Evolutionary conservation across 164 flowering plant species (phyloP).

Genomic region (Dillenia suffruticosa): DNA sequence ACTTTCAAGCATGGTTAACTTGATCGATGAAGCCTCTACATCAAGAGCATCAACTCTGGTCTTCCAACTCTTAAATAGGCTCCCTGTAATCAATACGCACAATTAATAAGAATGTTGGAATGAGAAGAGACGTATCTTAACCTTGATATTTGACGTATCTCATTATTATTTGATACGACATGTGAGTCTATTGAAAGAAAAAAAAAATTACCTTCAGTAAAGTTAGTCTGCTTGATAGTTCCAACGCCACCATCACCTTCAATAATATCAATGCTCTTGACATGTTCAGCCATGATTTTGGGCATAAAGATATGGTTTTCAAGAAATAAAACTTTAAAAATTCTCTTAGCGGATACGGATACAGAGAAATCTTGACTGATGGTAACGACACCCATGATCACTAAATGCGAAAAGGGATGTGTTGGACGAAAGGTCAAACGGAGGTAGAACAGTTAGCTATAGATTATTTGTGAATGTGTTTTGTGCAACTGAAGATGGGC

Average conservation of each 20-base stretch:
- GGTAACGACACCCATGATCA: conserved; percentile 22
- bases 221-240: conserved; percentile 19
- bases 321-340: conserved; percentile 28
- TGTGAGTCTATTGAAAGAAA: background rate
- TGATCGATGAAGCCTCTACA: conserved; percentile 7
- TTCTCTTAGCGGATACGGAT: conserved; percentile 16
- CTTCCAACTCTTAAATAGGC: conserved; percentile 9
- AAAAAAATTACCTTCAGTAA: conserved; percentile 14
- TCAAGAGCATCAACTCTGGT: conserved; percentile 7
- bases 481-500: no score
- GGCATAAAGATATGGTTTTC: conserved; percentile 26
- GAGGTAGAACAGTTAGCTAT: no score
- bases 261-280: conserved; percentile 10
- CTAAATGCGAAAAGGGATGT: no score
- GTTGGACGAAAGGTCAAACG: no score
- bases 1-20: conserved; percentile 7
- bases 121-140: no score
- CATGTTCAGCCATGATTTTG: conserved; percentile 19
- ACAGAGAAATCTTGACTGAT: conserved; percentile 11
- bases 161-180: no score
- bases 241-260: conserved; percentile 36
- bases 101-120: no score
- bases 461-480: no score
- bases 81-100: background rate
- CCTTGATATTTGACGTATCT: background rate